Base-by-base conservation (phyloP, 2,329 filamentous ascomycete species). In the Colletotrichum sp. region DNA sequence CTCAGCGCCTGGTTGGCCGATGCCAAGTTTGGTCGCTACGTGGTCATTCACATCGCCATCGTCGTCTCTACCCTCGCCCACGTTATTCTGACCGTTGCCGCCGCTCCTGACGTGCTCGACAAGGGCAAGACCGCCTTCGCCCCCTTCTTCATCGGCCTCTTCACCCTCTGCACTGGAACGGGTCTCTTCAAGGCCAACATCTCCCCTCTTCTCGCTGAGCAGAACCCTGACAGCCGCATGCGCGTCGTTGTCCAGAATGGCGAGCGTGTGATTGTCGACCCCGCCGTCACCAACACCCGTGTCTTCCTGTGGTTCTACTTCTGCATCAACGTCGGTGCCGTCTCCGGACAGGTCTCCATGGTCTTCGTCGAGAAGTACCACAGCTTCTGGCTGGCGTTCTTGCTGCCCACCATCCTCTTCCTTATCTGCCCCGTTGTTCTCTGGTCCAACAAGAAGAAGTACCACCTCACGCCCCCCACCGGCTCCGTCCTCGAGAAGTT, bases 171-270 rank as follows among this genome's bases (percentile, higher is more conserved):
- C 78, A 83, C 95, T 34, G 94, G 94, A 59, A 95, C 94, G 2
- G 94, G 94, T 77, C 93, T 95, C 80, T 95, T 96, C 90, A 96
- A 96, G 87, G 91, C 93, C 78, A 96, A 96, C 81, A 94, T 96
- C 59, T 92, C 93, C 0, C 92, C 93, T 1, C 86, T 95, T 21
- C 90, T 95, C 72, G 93, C 93, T 24, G 93, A 95, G 80, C 93
- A 95, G 83, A 93, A 93, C 82, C 88, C 87, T 39, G 90, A 92
- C 73, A 89, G 87, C 6, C 89, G 88, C 76, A 89, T 92, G 78
- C 89, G 88, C 66, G 88, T 95, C 71, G 87, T 90, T 78, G 89
- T 87, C 4, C 85, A 87, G 55, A 84, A 85, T 18, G 93, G 93
- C 70, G 90, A 94, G 84, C 92, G 92, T 24, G 92, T 95, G 78